Evolutionary conservation across 192 early-diverging fungal species (phyloP), one percentile per base, ranked within the genome.

Genomic region (Dissophora ornata): DNA sequence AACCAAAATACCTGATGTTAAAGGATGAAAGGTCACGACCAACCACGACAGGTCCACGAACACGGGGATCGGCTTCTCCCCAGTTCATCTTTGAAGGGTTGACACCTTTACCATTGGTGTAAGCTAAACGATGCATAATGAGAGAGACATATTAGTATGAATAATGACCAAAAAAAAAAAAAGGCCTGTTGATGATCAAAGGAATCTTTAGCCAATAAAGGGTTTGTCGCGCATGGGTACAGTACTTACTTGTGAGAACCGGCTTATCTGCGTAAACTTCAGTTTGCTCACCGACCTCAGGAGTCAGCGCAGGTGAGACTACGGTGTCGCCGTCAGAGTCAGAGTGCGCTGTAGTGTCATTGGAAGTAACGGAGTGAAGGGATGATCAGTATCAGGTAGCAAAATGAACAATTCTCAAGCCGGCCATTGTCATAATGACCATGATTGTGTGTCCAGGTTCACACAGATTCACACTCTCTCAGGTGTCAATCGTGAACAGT

Each of bases 41-140:
- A 2, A 89, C 89, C 26, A 96, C 84, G 32, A 97, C 83, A 19
- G 96, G 95, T 1, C 96, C 96, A 58, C 96, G 92, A 32, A 79
- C 70, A 18, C 69, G 67, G 5, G 94, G 82, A 44, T 90, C 84
- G 30, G 84, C 19, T 28, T 88, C 89, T 19, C 92, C 94, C 93
- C 94, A 96, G 53, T 73, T 79, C 33, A 97, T 79, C 6, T 88
- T 79, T 36, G 94, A 84, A 9, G 94, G 94, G 12, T 90, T 87
- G 57, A 95, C 86, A 52, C 91, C 86, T 57, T 83, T 80, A 42
- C 84, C 79, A 28, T 71, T 71, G 36, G 83, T 68, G 67, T 88
- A 88, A 28, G 86, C 86, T 88, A 60, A 18, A 54, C 24, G 24
- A 49, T 45, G 7, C 13, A 28, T 19, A 51, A 67, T 26, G 11